Evolutionary conservation across 2,329 filamentous ascomycete species (phyloP), one percentile per base, ranked within the genome.

Genomic region (Cladophialophora bantiana): DNA sequence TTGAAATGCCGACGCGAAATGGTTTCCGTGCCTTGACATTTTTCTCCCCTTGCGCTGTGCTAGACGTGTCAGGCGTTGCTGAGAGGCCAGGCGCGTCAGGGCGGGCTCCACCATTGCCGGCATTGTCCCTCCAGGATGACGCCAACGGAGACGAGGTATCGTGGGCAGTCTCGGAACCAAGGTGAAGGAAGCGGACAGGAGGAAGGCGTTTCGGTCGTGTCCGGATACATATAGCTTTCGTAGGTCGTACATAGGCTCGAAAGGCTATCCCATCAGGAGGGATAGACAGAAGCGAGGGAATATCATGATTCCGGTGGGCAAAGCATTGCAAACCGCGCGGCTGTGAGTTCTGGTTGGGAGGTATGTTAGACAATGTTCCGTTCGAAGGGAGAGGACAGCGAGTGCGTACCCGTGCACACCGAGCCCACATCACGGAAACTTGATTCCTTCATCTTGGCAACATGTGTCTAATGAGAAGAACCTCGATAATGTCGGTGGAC

Each of bases 371-470:
- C 31, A 53, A 18, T 45, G 6, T 38, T n/a, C 7, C 15, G n/a
- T 12, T 9, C 5, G 34, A 45, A 12, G 1, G 26, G 10, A 36
- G 59, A 35, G 20, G n/a, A 7, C 52, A 31, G 13, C 45, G 12
- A 61, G 12, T 6, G 15, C 48, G 31, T 61, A 61, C 59, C 35
- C 48, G 50, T 53, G 48, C 48, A 64, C 40, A 56, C 65, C 61
- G 38, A 57, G 36, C 36, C 60, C 60, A 54, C 65, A 67, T 67
- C 4, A 32, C 55, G 65, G 34, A 12, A 50, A 18, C 18, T 55
- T 52, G 56, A 54, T 4, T 10, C 40, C 45, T 13, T 67, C 65
- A 67, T 67, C 32, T 62, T 64, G 35, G 62, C 63, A 62, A 59
- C 57, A 59, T 59, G 40, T 59, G 45, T 50, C 45, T 26, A 18